phyloP scores from a whole-genome alignment of 345 rosid species.

The Acer saccharum region DNA sequence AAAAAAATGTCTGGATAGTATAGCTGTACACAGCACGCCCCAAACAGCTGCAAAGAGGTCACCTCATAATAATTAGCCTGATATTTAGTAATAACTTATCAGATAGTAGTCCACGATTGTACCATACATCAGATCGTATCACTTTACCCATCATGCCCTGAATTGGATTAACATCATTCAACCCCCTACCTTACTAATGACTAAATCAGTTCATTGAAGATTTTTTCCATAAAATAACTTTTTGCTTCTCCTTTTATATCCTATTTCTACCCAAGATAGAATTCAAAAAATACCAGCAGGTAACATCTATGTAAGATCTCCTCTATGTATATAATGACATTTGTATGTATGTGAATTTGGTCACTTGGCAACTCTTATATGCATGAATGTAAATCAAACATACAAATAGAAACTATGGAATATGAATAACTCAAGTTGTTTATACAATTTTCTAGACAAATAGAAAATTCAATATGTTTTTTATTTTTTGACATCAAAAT shows the following conservation, averaged over 20 bases:
- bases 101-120: not conserved
- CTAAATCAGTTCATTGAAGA: not conserved
- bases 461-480: no score
- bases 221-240: not conserved
- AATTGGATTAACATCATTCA: not conserved
- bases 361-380: not conserved
- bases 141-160: not conserved
- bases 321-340: not conserved
- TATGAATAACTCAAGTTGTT: no score
- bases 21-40: not conserved
- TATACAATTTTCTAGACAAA: no score
- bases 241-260: not conserved
- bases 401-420: not conserved
- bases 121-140: not conserved
- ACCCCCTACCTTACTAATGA: not conserved
- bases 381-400: not conserved
- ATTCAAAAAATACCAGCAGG: not conserved
- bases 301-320: not conserved
- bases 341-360: no score
- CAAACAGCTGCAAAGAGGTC: not conserved
- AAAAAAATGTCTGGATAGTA: no score
- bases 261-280: no score
- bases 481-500: no score
- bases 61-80: not conserved
- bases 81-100: not conserved